These are phyloP conservation scores for Starmerella asiatica DNA, from an alignment of 805 yeast species.

Conservation along the genomic window DNA sequence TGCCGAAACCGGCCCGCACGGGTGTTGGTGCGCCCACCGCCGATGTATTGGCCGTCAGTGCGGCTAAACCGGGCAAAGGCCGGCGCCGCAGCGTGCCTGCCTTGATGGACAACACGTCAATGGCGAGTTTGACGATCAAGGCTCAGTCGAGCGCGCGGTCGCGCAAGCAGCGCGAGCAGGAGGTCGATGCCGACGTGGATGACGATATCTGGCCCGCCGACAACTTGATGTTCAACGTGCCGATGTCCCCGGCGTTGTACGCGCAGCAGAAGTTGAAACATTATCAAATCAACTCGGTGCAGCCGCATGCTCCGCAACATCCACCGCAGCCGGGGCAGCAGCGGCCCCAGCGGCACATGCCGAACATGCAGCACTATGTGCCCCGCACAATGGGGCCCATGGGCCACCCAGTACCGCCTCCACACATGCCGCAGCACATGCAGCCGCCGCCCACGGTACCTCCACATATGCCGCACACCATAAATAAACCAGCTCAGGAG, in stretches of 20 bases:
- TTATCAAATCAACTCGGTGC: constrained; percentile 1
- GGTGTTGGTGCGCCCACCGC: neutral
- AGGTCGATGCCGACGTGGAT: constrained; percentile 31
- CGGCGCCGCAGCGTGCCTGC: constrained; percentile 14
- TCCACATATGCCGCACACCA: no score
- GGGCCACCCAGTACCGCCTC: no score
- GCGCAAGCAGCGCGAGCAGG: constrained; percentile 25
- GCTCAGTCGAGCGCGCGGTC: constrained; percentile 12
- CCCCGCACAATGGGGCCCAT: no score
- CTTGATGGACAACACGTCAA: constrained; percentile 19
- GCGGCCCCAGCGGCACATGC: no score
- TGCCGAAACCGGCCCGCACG: neutral
- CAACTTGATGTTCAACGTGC: constrained; percentile 48
- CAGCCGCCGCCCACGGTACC: no score
- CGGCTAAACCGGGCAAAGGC: neutral
- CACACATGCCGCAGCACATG: no score
- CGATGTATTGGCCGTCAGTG: neutral
- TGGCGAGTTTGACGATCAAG: constrained; percentile 21
- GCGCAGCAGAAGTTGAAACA: constrained; percentile 22
- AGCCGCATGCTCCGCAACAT: neutral
- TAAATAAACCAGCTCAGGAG: no score
- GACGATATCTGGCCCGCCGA: constrained; percentile 45
- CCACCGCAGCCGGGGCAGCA: no score
- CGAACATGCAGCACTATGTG: no score
- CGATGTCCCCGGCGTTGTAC: constrained; percentile 43